Evolutionary conservation across 352 stramenopile species (phyloP).

Genomic region (Pythium volutum): DNA sequence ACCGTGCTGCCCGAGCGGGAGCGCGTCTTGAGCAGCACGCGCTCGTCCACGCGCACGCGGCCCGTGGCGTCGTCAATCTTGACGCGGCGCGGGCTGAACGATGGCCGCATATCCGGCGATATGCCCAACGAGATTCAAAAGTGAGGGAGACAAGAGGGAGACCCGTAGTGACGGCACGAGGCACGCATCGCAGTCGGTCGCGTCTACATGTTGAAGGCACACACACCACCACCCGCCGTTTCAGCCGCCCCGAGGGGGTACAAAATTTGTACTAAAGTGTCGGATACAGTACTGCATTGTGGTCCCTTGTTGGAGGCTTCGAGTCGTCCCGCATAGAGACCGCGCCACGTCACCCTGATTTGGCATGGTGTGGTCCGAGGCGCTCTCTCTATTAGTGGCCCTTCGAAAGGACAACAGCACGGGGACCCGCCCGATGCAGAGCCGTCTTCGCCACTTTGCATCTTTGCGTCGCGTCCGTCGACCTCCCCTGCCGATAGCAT

Average conservation of each 20-base stretch:
- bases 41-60: conserved; percentile 34
- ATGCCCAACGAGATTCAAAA: background rate
- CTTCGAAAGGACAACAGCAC: background rate
- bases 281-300: conserved; percentile 2
- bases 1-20: conserved; percentile 20
- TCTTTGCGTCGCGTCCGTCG: conserved; percentile 5
- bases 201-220: conserved; percentile 23
- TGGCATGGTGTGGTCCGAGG: too few species aligned
- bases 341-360: conserved; percentile 6
- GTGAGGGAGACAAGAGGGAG: background rate
- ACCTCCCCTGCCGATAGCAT: background rate
- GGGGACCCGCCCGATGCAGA: background rate
- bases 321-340: background rate
- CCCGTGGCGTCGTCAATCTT: conserved; percentile 34
- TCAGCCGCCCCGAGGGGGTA: background rate
- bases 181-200: background rate
- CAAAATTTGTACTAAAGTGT: conserved; percentile 1
- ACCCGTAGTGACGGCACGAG: background rate
- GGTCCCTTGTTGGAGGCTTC: background rate
- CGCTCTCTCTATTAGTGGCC: conserved; percentile 19
- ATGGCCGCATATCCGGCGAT: conserved; percentile 44
- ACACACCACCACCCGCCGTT: background rate
- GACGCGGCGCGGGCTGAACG: conserved; percentile 41
- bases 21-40: conserved; percentile 27
- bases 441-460: background rate